A percentile compares a stretch with the other conserved stretches of the same genome.
These are phyloP conservation scores for Passalora sequoiae DNA, from an alignment of 2,329 filamentous ascomycete genomes.

Conservation along the genomic window DNA sequence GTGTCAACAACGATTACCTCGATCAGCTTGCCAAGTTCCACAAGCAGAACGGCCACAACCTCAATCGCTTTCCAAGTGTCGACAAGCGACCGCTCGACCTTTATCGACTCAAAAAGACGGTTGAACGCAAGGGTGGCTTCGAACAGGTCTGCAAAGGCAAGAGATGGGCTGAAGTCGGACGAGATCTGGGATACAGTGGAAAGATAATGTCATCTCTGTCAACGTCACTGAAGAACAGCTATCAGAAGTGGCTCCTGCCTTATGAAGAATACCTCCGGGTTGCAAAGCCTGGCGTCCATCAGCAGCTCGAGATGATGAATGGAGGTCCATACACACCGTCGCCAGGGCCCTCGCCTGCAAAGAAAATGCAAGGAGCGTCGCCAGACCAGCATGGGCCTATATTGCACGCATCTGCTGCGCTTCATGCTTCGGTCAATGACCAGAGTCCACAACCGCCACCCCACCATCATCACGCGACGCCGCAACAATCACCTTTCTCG, in stretches of 20 bases:
- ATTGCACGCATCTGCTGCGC: slow-evolving; percentile 51
- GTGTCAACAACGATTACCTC: slow-evolving; percentile 91
- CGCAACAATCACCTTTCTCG: slow-evolving; percentile 27
- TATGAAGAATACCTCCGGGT: slow-evolving; percentile 91
- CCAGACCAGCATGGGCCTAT: slow-evolving; percentile 61
- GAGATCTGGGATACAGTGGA: slow-evolving; percentile 93
- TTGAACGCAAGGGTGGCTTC: slow-evolving; percentile 90
- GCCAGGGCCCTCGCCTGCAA: slow-evolving; percentile 70
- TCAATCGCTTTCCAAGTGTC: slow-evolving; percentile 91
- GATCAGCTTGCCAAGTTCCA: slow-evolving; percentile 95
- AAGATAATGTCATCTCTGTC: slow-evolving; percentile 99
- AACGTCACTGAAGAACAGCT: slow-evolving; percentile 96
- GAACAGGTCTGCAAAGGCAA: slow-evolving; percentile 95
- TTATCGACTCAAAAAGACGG: slow-evolving; percentile 93
- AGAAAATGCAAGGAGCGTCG: slow-evolving; percentile 45
- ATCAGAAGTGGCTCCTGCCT: slow-evolving; percentile 91
- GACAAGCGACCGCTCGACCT: slow-evolving; percentile 96
- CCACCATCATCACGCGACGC: slow-evolving; percentile 11
- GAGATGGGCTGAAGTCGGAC: slow-evolving; percentile 98
- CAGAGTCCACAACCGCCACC: slow-evolving; percentile 21
- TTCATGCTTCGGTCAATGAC: slow-evolving; percentile 51
- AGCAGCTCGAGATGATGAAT: slow-evolving; percentile 88
- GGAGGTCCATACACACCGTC: slow-evolving; percentile 81
- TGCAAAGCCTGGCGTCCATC: slow-evolving; percentile 92
- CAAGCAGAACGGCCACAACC: slow-evolving; percentile 89